A percentile compares a stretch with the other conserved stretches of the same genome.
Evolutionary conservation across 768 basidiomycete genomes (phyloP).

Genomic region (Rhizopogon vinicolor): DNA sequence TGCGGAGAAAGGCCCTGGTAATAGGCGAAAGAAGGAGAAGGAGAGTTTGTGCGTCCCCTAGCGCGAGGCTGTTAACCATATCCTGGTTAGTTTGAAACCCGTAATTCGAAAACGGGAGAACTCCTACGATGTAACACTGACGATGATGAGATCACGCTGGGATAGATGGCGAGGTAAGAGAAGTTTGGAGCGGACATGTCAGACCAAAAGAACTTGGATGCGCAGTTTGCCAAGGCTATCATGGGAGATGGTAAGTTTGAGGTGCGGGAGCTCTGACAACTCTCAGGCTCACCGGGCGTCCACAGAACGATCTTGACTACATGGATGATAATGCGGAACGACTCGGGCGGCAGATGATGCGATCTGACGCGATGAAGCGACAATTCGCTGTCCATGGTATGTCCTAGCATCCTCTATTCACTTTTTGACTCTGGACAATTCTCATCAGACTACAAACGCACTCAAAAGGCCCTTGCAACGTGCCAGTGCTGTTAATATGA

Average conservation of each 20-base stretch:
- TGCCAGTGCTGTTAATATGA: slow-evolving; percentile 92
- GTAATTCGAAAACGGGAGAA: slow-evolving; percentile 87
- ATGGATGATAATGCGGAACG: slow-evolving; percentile 96
- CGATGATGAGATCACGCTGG: slow-evolving; percentile 81
- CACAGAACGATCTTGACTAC: slow-evolving; percentile 84
- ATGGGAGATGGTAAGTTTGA: slow-evolving; percentile 86
- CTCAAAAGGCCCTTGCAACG: slow-evolving; percentile 81
- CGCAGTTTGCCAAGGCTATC: slow-evolving; percentile 83
- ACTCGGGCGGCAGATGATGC: slow-evolving; percentile 91
- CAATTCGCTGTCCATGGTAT: slow-evolving; percentile 94
- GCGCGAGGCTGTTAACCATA: neutral
- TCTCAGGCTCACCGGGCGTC: neutral
- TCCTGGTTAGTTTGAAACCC: slow-evolving; percentile 67
- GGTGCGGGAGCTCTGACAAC: slow-evolving; percentile 35
- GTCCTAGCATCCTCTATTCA: slow-evolving; percentile 11
- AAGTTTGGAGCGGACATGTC: slow-evolving; percentile 82
- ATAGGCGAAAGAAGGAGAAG: slow-evolving; percentile 78
- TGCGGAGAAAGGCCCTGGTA: slow-evolving; percentile 48
- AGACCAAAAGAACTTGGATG: slow-evolving; percentile 90
- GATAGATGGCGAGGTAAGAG: slow-evolving; percentile 92
- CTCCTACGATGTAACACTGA: slow-evolving; percentile 86
- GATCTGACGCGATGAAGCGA: slow-evolving; percentile 92
- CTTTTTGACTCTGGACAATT: neutral
- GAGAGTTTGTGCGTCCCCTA: slow-evolving; percentile 34
- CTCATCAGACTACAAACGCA: slow-evolving; percentile 84